Evolutionary conservation across 495 filamentous ascomycete genomes (phyloP).

Genomic region (Filosporella fistucella): DNA sequence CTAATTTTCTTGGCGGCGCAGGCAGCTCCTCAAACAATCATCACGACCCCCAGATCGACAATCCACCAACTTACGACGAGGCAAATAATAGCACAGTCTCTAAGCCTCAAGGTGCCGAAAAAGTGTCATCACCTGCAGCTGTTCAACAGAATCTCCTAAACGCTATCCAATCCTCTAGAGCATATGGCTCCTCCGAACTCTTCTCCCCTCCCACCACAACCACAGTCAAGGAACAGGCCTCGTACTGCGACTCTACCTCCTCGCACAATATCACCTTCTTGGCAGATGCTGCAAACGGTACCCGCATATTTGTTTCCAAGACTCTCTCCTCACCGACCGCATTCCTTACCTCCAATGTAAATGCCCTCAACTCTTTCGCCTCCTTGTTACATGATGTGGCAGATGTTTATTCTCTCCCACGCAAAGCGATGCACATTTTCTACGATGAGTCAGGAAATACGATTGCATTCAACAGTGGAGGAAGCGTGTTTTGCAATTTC

Average conservation of each 20-base stretch:
- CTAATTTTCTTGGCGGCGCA: constrained; percentile 31
- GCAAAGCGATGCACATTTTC: constrained; percentile 72
- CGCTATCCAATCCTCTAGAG: constrained; percentile 75
- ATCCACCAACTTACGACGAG: constrained; percentile 22
- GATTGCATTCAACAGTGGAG: constrained; percentile 87
- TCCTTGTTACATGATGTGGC: constrained; percentile 64
- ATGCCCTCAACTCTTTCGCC: constrained; percentile 65
- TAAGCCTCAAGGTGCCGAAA: constrained; percentile 18
- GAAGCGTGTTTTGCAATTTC: constrained; percentile 90
- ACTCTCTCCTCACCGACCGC: constrained; percentile 28
- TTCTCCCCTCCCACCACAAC: constrained; percentile 68
- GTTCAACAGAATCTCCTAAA: constrained; percentile 65
- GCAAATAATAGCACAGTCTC: not conserved
- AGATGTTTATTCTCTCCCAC: constrained; percentile 61
- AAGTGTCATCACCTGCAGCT: constrained; percentile 50
- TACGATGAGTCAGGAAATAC: constrained; percentile 73
- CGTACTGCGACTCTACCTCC: constrained; percentile 82
- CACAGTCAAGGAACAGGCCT: constrained; percentile 74
- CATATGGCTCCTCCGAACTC: constrained; percentile 67
- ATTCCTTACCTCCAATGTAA: constrained; percentile 61
- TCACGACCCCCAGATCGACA: not conserved
- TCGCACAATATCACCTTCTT: constrained; percentile 75
- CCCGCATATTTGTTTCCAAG: constrained; percentile 69
- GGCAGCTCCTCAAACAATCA: not conserved
- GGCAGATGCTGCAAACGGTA: constrained; percentile 63